phyloP scores from a whole-genome alignment of 2,329 filamentous ascomycete genomes.

The Aspergillus piperis region DNA sequence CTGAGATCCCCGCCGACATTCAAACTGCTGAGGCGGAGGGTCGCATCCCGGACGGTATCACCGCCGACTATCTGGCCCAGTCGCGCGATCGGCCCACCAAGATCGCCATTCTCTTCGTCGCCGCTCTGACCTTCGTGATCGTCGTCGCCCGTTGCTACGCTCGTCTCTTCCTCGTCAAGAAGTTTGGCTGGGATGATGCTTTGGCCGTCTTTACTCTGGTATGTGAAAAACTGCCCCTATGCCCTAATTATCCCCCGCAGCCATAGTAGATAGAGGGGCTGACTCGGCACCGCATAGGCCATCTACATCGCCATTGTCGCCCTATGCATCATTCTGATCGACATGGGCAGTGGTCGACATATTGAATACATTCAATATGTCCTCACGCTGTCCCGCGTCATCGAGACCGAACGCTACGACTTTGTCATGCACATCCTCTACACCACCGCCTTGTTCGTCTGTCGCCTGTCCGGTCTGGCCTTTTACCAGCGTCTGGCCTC shows the following conservation, averaged over 20 bases:
- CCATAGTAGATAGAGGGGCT: background rate
- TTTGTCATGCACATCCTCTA: conserved; percentile 56
- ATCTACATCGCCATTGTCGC: conserved; percentile 48
- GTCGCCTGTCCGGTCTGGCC: conserved; percentile 55
- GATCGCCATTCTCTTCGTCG: conserved; percentile 32
- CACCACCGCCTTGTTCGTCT: conserved; percentile 52
- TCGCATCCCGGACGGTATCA: conserved; percentile 27
- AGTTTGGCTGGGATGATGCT: conserved; percentile 51
- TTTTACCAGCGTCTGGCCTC: conserved; percentile 54
- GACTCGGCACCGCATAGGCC: conserved; percentile 13
- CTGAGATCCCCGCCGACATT: background rate
- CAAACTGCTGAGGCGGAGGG: conserved; percentile 27
- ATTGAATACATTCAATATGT: conserved; percentile 47
- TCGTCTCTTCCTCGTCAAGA: conserved; percentile 47
- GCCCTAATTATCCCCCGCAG: conserved; percentile 8
- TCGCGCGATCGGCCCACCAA: conserved; percentile 30
- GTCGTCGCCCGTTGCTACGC: conserved; percentile 50
- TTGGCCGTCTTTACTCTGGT: conserved; percentile 52
- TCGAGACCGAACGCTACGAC: conserved; percentile 51
- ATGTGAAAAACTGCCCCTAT: background rate
- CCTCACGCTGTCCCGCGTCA: conserved; percentile 44
- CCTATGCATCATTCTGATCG: conserved; percentile 48
- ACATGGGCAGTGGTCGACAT: conserved; percentile 49
- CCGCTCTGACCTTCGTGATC: conserved; percentile 32
- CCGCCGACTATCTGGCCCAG: conserved; percentile 30